These are phyloP conservation scores for Singerocomus rubriflavus DNA, from an alignment of 1,284 basidiomycete species.

Conservation along the genomic window DNA sequence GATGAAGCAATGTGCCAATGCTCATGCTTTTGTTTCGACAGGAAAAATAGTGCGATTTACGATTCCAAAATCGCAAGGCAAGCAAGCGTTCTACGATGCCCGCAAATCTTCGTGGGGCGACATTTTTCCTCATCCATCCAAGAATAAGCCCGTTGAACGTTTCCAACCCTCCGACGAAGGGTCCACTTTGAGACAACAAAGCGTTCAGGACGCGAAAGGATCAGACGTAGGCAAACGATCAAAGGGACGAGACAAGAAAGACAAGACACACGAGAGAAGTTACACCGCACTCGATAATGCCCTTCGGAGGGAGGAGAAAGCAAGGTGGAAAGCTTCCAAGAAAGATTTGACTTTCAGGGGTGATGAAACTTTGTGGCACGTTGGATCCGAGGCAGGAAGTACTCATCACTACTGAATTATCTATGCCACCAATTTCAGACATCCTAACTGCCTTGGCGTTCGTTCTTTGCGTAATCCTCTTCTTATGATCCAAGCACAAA, in stretches of 20 bases:
- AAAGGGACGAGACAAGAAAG: conserved; percentile 31
- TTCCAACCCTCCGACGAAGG: conserved; percentile 40
- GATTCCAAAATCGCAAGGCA: conserved; percentile 89
- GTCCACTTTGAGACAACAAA: conserved; percentile 9
- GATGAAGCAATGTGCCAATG: conserved; percentile 7
- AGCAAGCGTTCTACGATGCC: conserved; percentile 93
- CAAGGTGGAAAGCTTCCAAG: conserved; percentile 33
- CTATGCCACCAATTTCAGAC: not conserved
- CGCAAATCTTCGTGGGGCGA: conserved; percentile 94
- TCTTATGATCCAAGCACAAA: too few relatives aligned
- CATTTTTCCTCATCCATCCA: conserved; percentile 85
- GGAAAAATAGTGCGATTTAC: conserved; percentile 90
- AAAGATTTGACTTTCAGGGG: conserved; percentile 17
- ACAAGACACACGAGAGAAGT: conserved; percentile 29
- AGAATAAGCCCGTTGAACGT: conserved; percentile 68
- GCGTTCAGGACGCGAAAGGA: conserved; percentile 28
- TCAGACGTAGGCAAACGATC: conserved; percentile 60
- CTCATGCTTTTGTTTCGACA: conserved; percentile 39
- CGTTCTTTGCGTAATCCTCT: too few relatives aligned
- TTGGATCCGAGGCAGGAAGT: conserved; percentile 8
- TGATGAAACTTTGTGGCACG: conserved; percentile 4
- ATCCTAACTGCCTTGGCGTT: not conserved
- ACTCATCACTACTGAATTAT: conserved; percentile 8
- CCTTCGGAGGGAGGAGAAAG: conserved; percentile 38
- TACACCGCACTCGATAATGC: conserved; percentile 36